phyloP scores from a whole-genome alignment of 768 basidiomycete genomes.

The Boletus edulis region DNA sequence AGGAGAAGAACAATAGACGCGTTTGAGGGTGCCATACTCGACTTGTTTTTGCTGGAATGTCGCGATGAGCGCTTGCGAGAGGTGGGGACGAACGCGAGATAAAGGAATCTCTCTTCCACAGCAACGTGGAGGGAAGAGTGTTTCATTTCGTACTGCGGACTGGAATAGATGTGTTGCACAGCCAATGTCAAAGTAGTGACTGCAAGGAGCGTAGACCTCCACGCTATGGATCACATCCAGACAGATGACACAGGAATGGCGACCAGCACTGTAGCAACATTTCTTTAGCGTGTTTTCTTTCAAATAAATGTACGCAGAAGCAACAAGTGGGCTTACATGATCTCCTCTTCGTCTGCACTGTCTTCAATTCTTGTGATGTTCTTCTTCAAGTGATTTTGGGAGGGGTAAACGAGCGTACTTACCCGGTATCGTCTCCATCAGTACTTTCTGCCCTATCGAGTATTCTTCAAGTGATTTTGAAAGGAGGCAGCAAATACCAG shows the following conservation, averaged over 20 bases:
- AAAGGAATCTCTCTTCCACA: conserved; percentile 33
- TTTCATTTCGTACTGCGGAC: conserved; percentile 35
- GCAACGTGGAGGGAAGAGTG: conserved; percentile 41
- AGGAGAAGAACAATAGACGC: conserved; percentile 38
- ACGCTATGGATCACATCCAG: conserved; percentile 28
- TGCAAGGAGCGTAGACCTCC: conserved; percentile 32
- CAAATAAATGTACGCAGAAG: background rate
- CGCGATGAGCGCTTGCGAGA: conserved; percentile 17
- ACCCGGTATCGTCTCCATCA: background rate
- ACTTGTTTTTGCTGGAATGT: conserved; percentile 24
- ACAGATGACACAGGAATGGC: conserved; percentile 36
- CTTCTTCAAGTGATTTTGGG: background rate
- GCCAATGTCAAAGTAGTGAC: conserved; percentile 34
- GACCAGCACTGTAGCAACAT: conserved; percentile 8
- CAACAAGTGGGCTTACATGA: background rate
- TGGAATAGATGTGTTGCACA: conserved; percentile 37
- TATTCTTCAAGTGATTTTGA: background rate
- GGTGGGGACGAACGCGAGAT: conserved; percentile 20
- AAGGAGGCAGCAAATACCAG: background rate
- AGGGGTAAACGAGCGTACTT: background rate
- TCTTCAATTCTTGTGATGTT: no score
- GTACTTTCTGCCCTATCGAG: background rate
- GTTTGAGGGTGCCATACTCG: conserved; percentile 34
- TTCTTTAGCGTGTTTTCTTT: background rate
- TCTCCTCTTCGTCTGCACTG: background rate